Base-by-base conservation (phyloP, 2,329 filamentous ascomycete genomes). In the Hirsutella rhossiliensis region DNA sequence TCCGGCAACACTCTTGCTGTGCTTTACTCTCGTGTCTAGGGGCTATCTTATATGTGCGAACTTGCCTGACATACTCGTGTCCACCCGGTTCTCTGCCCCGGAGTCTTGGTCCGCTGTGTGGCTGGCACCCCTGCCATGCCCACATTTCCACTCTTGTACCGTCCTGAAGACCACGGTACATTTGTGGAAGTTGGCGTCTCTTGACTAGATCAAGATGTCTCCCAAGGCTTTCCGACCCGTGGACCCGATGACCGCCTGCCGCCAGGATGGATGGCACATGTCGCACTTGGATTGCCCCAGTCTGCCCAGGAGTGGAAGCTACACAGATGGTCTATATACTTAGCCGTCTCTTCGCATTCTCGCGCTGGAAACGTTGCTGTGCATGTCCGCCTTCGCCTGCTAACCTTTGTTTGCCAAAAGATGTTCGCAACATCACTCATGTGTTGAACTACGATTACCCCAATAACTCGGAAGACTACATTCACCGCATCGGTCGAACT, bases 391-490 rank as follows among this genome's bases (percentile, higher is more conserved):
- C 66, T 61, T 73, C 72, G 71, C 68, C 73, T 76, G 72, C 87
- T 94, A 94, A 94, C 85, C 76, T 78, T 67, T 76, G 64, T 36
- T 72, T 59, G 58, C 58, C 61, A 59, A 63, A 96, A 97, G 92
- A 98, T 84, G 92, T 98, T 75, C 90, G 89, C 73, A 94, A 98
- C 78, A 98, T 98, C 75, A 97, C 92, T 71, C 92, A 98, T 74
- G 92, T 98, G 71, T 79, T 98, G 73, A 97, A 97, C 82, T 96
- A 97, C 86, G 92, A 97, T 68, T 97, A 97, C 71, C 90, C 90
- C 67, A 97, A 97, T 76, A 97, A 97, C 70, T 80, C 92, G 60
- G 92, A 98, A 73, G 90, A 97, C 63, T 97, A 97, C 61, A 94
- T 97, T 56, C 92, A 96, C 64, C 85, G 92, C 66, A 92, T 90